Percentiles rank a stretch among this genome's conserved stretches.
Evolutionary conservation across 352 stramenopile genomes (phyloP).

Genomic region (Phytophthora europaea): DNA sequence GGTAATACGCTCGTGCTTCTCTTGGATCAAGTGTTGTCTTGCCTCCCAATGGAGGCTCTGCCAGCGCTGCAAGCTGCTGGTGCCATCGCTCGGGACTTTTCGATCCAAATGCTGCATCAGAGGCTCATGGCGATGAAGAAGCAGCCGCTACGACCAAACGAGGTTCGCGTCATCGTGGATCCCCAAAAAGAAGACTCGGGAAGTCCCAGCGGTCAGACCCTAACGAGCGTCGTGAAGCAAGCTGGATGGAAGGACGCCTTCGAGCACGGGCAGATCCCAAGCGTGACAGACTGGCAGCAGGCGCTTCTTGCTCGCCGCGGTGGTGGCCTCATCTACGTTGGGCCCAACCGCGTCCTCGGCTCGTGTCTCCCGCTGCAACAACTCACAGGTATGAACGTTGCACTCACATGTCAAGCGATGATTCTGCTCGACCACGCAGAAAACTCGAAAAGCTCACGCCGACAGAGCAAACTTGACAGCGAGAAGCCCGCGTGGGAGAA

Average conservation of each 20-base stretch:
- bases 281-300: constrained; percentile 76
- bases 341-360: constrained; percentile 71
- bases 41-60: constrained; percentile 67
- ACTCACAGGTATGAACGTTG: constrained; percentile 78
- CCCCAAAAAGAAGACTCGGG: constrained; percentile 63
- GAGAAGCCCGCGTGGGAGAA: constrained; percentile 73
- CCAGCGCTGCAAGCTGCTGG: constrained; percentile 55
- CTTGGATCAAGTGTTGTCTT: constrained; percentile 58
- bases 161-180: constrained; percentile 76
- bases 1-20: constrained; percentile 65
- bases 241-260: constrained; percentile 70
- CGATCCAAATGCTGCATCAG: constrained; percentile 75
- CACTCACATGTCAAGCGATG: constrained; percentile 71
- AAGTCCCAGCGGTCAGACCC: constrained; percentile 46
- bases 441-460: constrained; percentile 72
- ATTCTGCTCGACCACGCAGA: constrained; percentile 85
- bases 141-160: constrained; percentile 61
- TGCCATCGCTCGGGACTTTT: constrained; percentile 73
- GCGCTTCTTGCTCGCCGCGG: constrained; percentile 62
- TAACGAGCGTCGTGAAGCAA: constrained; percentile 57
- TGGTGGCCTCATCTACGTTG: constrained; percentile 79
- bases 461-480: constrained; percentile 90
- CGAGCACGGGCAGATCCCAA: constrained; percentile 70
- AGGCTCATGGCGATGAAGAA: constrained; percentile 59
- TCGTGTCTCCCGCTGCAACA: constrained; percentile 50